phyloP scores from a whole-genome alignment of 768 basidiomycete species.

The Leccinum uliginosum region DNA sequence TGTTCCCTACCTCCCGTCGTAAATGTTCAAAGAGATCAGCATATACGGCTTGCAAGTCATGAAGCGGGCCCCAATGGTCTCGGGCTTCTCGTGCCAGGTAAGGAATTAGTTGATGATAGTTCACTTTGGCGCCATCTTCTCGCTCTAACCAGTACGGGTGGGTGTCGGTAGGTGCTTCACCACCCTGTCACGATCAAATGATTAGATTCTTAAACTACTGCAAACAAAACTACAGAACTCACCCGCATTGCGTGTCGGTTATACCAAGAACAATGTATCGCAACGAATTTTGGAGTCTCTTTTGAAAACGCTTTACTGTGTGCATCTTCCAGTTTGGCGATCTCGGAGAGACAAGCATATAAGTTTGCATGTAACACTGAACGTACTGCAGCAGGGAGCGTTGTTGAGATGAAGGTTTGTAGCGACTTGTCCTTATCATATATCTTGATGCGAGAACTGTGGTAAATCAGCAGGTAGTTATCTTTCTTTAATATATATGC shows the following conservation, averaged over 20 bases:
- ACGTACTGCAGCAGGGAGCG: neutral
- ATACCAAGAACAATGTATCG: neutral
- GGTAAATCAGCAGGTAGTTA: neutral
- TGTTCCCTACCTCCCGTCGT: neutral
- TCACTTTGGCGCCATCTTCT: neutral
- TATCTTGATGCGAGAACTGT: neutral
- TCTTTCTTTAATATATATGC: neutral
- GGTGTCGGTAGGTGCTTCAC: neutral
- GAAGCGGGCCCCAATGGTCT: neutral
- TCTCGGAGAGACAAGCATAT: neutral
- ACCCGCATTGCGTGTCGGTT: neutral
- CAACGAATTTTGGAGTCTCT: neutral
- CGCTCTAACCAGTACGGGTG: neutral
- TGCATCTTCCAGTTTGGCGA: neutral
- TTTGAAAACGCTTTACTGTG: neutral
- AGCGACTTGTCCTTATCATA: neutral
- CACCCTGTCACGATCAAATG: neutral
- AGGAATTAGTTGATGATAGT: neutral
- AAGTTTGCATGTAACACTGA: neutral
- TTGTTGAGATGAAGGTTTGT: neutral
- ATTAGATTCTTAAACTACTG: neutral
- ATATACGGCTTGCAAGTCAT: neutral
- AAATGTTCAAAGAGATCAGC: neutral
- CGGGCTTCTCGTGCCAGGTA: neutral
- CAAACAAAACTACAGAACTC: neutral